These are phyloP conservation scores for Bondarzewia mesenterica DNA, from an alignment of 1,284 basidiomycete species.

Conservation along the genomic window DNA sequence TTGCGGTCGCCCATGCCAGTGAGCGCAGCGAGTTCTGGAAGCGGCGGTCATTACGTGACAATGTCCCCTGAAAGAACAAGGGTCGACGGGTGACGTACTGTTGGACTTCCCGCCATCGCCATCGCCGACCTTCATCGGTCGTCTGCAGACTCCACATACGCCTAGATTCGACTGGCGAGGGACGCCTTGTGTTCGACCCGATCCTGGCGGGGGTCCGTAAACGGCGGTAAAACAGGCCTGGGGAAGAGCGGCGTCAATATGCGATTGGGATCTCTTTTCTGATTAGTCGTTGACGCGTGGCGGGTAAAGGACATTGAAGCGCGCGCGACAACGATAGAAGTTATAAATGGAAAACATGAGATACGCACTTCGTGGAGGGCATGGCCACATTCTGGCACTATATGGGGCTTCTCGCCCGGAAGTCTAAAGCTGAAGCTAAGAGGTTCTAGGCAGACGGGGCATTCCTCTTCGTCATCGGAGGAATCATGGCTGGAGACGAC, in stretches of 20 bases:
- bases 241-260: constrained; percentile 1
- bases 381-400: constrained; percentile 96
- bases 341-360: constrained; percentile 4
- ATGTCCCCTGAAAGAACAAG: neutral
- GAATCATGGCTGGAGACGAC: constrained; percentile 57
- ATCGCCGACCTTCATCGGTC: constrained; percentile 90
- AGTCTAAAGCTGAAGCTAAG: constrained; percentile 82
- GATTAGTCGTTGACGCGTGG: neutral
- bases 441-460: constrained; percentile 87
- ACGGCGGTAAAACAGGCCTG: constrained; percentile 94
- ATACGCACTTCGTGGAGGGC: constrained; percentile 81
- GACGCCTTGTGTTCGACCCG: constrained; percentile 37
- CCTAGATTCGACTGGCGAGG: constrained; percentile 77
- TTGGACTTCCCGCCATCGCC: constrained; percentile 73
- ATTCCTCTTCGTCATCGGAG: constrained; percentile 73
- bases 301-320: neutral
- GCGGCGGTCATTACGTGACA: constrained; percentile 1
- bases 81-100: constrained; percentile 50
- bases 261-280: too few species aligned
- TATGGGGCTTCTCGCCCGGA: constrained; percentile 93
- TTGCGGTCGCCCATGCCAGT: constrained; percentile 76
- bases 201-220: constrained; percentile 80
- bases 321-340: too few species aligned
- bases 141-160: constrained; percentile 92
- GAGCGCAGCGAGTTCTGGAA: constrained; percentile 74